These are phyloP conservation scores for Cutaneotrichosporon sp. DNA, from an alignment of 1,284 basidiomycete species.

Conservation along the genomic window DNA sequence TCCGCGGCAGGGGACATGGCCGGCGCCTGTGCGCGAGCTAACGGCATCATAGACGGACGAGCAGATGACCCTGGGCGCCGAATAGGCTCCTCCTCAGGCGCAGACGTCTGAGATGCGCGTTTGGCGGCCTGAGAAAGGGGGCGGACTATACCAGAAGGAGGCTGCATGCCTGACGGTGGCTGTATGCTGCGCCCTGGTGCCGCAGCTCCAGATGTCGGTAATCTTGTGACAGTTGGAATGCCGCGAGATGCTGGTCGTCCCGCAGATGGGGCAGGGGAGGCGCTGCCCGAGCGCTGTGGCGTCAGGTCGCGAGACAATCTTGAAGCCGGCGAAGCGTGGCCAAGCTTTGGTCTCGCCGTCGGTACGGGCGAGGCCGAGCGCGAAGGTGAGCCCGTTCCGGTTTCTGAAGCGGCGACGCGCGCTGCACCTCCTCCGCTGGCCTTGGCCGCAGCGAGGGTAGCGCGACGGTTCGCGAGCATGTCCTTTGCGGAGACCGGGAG, in stretches of 20 bases:
- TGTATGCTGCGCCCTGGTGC: background rate
- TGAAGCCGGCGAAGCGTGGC: background rate
- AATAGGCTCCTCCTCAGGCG: background rate
- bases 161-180: conserved; percentile 1
- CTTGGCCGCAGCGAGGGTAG: conserved; percentile 36
- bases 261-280: background rate
- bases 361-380: conserved; percentile 3
- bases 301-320: conserved; percentile 8
- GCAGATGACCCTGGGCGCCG: background rate
- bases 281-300: background rate
- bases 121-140: conserved; percentile 2
- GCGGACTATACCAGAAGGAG: conserved; percentile 14
- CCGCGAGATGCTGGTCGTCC: conserved; percentile 5
- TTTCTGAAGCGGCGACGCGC: background rate
- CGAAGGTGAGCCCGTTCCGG: conserved; percentile 1
- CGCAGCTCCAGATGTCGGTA: conserved; percentile 7
- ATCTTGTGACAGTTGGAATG: conserved; percentile 1
- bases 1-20: conserved; percentile 6
- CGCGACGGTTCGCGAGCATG: conserved; percentile 44
- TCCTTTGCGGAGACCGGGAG: conserved; percentile 40
- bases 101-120: background rate
- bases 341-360: background rate
- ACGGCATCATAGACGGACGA: conserved; percentile 27
- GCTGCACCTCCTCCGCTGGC: background rate
- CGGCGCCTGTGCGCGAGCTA: conserved; percentile 1